Base-by-base conservation (phyloP, 2,329 filamentous ascomycete species). In the Alternaria panax region DNA sequence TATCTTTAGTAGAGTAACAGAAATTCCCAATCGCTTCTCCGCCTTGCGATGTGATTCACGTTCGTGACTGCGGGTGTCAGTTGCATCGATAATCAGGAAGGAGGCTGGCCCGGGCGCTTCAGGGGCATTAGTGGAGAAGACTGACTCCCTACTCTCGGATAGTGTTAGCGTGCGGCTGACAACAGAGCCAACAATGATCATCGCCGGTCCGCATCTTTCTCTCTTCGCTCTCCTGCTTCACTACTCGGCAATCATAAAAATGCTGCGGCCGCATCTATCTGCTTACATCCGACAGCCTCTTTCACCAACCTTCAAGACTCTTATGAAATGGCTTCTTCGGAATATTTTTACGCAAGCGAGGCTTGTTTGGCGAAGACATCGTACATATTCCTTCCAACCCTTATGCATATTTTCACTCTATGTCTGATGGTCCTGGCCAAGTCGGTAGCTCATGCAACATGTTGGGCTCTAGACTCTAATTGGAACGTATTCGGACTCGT, bases 381-480 rank as follows among this genome's bases (percentile, higher is more conserved):
- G 16, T 70, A 65, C 55, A 65, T 69, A 63, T 65, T 61, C 48
- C 64, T 59, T 22, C 63, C 69, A 11, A 67, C 52, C 11, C 54
- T 62, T 8, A 43, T 51, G 0, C 59, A 53, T 6, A 61, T 71
- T 11, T 55, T 59, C 16, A 68, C 67, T 3, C 46, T 71, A 6
- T 68, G 65, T 27, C 52, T 72, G 4, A 68, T 68, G 65, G 57
- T 69, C 0, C n/a, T 69, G 8, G 68, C 69, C 18, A 72, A 72
- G 30, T 65, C 70, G 36, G 65, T 62, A 41, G 62, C 62, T 2
- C 64, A 65, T 22, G 68, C 69, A 11, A 70, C 69, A 1, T 72
- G 66, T 27, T 71, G 68, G 65, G 56, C 60, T 11, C 38, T 69
- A 2, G 69, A 72, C 24, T 60, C 69, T 2, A 65, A 63, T 32